Percentiles rank a stretch among this genome's conserved stretches.
Evolutionary conservation across 1,284 basidiomycete genomes (phyloP).

Genomic region (Tetrapyrgos nigripes): DNA sequence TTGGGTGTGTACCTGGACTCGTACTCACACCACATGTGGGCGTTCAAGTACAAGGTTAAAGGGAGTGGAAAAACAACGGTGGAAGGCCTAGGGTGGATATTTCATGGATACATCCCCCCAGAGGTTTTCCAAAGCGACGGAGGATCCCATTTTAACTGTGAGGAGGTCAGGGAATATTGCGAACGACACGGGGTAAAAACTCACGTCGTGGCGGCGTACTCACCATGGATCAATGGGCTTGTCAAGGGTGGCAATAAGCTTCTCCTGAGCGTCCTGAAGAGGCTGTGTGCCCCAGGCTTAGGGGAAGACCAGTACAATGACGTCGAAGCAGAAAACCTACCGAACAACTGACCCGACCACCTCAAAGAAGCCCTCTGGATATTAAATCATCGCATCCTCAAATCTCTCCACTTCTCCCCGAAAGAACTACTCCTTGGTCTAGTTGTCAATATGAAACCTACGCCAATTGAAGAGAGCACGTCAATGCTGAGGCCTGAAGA

Average conservation of each 20-base stretch:
- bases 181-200: conserved; percentile 22
- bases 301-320: conserved; percentile 25
- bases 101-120: conserved; percentile 24
- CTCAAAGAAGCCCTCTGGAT: conserved; percentile 30
- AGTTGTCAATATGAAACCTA: no score
- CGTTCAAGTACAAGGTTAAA: conserved; percentile 29
- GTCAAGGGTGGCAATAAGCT: conserved; percentile 39
- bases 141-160: conserved; percentile 43
- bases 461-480: no score
- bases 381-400: conserved; percentile 30
- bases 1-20: conserved; percentile 34
- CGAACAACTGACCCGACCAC: conserved; percentile 35
- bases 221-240: no score
- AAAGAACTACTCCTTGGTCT: no score
- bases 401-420: no score
- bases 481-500: no score
- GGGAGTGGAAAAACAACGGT: conserved; percentile 32
- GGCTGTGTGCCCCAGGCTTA: conserved; percentile 36
- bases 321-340: conserved; percentile 13
- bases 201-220: conserved; percentile 39
- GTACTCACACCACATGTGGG: no score
- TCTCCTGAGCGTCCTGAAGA: conserved; percentile 32
- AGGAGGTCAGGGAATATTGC: conserved; percentile 36
- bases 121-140: no score
- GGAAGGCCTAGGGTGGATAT: conserved; percentile 27